These are phyloP conservation scores for Insectozyma bohioensis DNA, from an alignment of 1,139 yeast species.

Conservation along the genomic window DNA sequence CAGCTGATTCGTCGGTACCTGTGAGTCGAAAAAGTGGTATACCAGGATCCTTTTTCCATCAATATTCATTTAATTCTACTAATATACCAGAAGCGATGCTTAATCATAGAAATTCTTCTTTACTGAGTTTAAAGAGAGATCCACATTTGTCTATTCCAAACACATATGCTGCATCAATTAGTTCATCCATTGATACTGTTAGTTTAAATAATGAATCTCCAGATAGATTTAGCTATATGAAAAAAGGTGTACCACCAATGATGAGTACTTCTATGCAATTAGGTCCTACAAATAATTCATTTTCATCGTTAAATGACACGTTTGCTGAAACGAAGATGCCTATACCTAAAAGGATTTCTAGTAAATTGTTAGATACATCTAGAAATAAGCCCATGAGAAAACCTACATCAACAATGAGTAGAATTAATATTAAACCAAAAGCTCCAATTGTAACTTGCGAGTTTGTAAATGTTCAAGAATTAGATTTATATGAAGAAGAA, in stretches of 20 bases:
- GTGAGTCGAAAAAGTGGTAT: constrained; percentile 1
- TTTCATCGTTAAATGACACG: constrained; percentile 13
- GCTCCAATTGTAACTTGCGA: constrained; percentile 49
- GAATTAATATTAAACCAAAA: constrained; percentile 1
- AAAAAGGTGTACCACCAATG: constrained; percentile 10
- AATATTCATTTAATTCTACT: not conserved
- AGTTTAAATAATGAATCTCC: constrained; percentile 15
- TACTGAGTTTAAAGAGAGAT: constrained; percentile 24
- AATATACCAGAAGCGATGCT: constrained; percentile 1
- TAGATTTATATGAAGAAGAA: constrained; percentile 54
- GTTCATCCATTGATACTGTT: constrained; percentile 14
- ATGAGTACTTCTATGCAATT: constrained; percentile 1
- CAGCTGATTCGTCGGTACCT: not conserved
- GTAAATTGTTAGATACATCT: constrained; percentile 1
- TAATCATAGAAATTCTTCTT: constrained; percentile 20
- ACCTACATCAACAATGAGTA: constrained; percentile 1
- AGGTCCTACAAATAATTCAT: constrained; percentile 10
- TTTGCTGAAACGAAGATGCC: constrained; percentile 9
- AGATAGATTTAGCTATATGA: constrained; percentile 13
- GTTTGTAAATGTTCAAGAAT: constrained; percentile 52
- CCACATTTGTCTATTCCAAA: constrained; percentile 10
- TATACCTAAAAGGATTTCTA: constrained; percentile 7
- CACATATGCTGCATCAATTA: constrained; percentile 13
- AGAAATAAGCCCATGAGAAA: not conserved
- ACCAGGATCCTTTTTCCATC: not conserved